Conservation (phyloP, 306 rosid genomes). For the Sicyos edulis region DNA sequence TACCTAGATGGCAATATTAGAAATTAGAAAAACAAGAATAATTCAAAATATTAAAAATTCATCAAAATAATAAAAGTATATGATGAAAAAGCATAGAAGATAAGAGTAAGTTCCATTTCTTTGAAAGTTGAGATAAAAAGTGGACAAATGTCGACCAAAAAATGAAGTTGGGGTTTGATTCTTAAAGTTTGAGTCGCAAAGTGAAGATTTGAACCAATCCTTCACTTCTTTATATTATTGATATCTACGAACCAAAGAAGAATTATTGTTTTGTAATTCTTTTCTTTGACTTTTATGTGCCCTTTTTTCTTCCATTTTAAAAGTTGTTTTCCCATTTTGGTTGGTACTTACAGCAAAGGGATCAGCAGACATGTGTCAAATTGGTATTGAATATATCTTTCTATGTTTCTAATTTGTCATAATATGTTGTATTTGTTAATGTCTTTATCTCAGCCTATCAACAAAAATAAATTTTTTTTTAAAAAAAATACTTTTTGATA, state of each 20-base stretch:
- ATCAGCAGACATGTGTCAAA: not conserved
- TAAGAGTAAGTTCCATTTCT: too few relatives aligned
- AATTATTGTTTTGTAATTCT: not conserved
- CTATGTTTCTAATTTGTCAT: not conserved
- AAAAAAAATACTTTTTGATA: not conserved
- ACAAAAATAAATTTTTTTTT: too few relatives aligned
- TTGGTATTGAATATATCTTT: not conserved
- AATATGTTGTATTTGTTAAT: not conserved
- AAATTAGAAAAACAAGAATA: too few relatives aligned
- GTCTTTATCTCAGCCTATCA: slow-evolving; percentile 7
- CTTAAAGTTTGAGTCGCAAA: slow-evolving; percentile 1
- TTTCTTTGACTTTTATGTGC: not conserved
- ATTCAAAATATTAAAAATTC: too few relatives aligned
- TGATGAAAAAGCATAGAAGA: too few relatives aligned
- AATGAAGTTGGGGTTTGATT: not conserved
- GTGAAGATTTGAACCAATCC: not conserved
- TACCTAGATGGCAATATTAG: too few relatives aligned
- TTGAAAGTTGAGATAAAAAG: not conserved
- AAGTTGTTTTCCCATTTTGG: slow-evolving; percentile 9
- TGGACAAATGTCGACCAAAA: not conserved
- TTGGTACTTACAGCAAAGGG: not conserved
- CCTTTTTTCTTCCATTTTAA: not conserved
- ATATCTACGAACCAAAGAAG: not conserved
- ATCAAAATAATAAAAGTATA: too few relatives aligned
- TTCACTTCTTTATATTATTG: not conserved